Evolutionary conservation across 495 filamentous ascomycete species (phyloP).

Genomic region (Tuber aestivum): DNA sequence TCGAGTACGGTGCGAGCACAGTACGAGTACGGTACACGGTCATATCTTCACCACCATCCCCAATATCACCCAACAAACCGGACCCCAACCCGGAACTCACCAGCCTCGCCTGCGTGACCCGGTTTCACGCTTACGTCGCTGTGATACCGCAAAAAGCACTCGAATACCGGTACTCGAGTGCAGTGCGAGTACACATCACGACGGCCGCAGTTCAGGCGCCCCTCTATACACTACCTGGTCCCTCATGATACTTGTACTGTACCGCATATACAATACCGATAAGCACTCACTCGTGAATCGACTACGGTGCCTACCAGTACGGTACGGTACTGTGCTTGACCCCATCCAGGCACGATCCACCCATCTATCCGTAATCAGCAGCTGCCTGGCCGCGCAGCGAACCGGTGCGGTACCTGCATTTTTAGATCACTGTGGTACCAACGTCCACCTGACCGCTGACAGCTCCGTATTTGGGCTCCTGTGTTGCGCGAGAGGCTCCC

Average conservation of each 20-base stretch:
- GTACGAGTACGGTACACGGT: neutral
- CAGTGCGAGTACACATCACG: neutral
- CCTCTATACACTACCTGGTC: no score
- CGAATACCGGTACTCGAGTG: neutral
- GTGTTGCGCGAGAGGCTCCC: neutral
- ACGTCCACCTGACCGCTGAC: neutral
- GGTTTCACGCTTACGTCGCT: neutral
- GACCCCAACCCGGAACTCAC: neutral
- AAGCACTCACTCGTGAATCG: no score
- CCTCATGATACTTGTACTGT: no score
- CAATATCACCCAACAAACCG: neutral
- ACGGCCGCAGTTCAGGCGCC: no score
- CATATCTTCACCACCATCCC: no score
- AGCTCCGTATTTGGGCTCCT: neutral
- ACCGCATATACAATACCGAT: no score
- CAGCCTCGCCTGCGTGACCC: neutral
- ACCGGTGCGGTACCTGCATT: neutral
- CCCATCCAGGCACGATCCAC: no score
- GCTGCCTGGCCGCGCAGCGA: neutral
- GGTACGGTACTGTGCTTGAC: no score
- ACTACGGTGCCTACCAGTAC: no score
- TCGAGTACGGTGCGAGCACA: no score
- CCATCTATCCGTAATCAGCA: no score
- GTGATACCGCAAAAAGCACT: neutral
- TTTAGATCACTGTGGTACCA: neutral